Evolutionary conservation across 495 filamentous ascomycete genomes (phyloP).

Genomic region (Hypoxylon intermedium): DNA sequence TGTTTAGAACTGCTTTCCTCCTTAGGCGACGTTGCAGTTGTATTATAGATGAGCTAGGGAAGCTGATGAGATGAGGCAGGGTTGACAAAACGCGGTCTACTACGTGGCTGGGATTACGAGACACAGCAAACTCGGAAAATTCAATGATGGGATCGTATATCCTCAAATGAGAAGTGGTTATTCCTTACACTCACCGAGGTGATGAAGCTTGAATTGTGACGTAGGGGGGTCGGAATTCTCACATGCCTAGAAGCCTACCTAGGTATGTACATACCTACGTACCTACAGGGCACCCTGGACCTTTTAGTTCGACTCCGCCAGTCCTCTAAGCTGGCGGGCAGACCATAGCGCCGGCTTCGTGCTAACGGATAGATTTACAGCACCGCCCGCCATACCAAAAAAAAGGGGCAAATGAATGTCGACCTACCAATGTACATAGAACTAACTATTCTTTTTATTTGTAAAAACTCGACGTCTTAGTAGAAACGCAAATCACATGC

Average conservation of each 20-base stretch:
- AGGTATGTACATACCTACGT: too few relatives aligned
- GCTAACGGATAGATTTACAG: constrained; percentile 8
- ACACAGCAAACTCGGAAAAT: neutral
- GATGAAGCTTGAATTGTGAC: neutral
- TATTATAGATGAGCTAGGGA: too few relatives aligned
- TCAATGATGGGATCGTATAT: constrained; percentile 23
- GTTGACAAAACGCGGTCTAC: too few relatives aligned
- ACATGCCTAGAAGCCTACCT: too few relatives aligned
- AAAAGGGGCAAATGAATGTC: too few relatives aligned
- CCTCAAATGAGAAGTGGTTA: constrained; percentile 28
- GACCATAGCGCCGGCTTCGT: constrained; percentile 7
- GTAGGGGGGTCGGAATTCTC: neutral
- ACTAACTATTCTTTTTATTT: neutral
- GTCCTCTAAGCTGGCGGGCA: too few relatives aligned
- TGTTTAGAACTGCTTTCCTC: too few relatives aligned
- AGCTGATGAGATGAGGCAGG: too few relatives aligned
- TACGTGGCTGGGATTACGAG: neutral
- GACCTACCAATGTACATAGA: too few relatives aligned
- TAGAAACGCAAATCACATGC: too few relatives aligned
- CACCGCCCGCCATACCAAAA: too few relatives aligned
- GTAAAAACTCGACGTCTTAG: too few relatives aligned
- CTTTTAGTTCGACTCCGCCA: neutral
- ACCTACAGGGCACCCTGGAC: neutral
- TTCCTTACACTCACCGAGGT: constrained; percentile 10
- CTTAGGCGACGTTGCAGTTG: neutral